These are phyloP conservation scores for Malus sylvestris DNA, from an alignment of 306 rosid genomes.

Conservation along the genomic window DNA sequence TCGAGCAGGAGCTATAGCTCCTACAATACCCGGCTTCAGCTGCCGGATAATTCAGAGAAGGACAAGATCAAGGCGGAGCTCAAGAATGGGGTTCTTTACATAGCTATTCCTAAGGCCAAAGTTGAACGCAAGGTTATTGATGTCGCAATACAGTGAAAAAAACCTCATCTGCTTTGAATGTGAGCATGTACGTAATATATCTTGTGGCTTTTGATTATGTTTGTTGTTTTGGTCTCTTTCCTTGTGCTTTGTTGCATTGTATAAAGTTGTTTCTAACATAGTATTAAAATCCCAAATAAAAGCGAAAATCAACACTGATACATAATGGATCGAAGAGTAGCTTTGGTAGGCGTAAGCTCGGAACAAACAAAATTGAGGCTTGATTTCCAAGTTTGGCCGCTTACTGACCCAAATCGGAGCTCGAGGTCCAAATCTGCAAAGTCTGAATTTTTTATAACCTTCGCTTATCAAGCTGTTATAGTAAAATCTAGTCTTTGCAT, in stretches of 20 bases:
- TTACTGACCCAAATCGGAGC: not conserved
- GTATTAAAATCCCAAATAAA: not conserved
- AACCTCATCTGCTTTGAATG: not conserved
- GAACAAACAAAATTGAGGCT: too few relatives aligned
- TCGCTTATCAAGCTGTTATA: too few relatives aligned
- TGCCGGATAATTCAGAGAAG: constrained; percentile 59
- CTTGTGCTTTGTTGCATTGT: not conserved
- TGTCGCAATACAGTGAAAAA: constrained; percentile 48
- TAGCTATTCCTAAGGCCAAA: constrained; percentile 54
- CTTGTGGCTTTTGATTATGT: not conserved
- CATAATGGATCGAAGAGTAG: too few relatives aligned
- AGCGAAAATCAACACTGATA: not conserved
- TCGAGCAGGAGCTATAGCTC: constrained; percentile 37
- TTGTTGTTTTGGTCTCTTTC: not conserved
- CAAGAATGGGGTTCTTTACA: constrained; percentile 79
- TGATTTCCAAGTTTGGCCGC: too few relatives aligned
- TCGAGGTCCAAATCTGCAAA: not conserved
- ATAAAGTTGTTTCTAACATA: not conserved
- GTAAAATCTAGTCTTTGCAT: too few relatives aligned
- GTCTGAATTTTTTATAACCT: not conserved
- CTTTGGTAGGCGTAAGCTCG: too few relatives aligned
- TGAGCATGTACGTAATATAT: not conserved
- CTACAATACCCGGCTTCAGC: constrained; percentile 48
- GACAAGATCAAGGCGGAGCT: constrained; percentile 69
- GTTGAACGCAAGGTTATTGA: constrained; percentile 67